A percentile compares a stretch with the other conserved stretches of the same genome.
Conservation (phyloP, 2,329 filamentous ascomycete genomes). For the Colletotrichum cuscutae region DNA sequence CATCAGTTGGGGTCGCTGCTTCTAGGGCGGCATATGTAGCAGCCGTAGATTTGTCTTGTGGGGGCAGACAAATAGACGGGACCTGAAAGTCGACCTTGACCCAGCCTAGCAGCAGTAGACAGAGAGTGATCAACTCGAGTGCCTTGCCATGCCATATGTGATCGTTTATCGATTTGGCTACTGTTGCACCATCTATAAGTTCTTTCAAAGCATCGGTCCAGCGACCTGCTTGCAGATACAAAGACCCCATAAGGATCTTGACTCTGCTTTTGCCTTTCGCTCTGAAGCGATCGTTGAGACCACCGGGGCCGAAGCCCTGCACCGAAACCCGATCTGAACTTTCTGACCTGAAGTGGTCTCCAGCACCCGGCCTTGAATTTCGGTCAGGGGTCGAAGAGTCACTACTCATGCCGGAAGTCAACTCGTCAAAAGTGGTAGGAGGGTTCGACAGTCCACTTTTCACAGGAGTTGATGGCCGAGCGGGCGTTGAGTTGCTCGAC, state of each 20-base stretch:
- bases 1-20: conserved; percentile 45
- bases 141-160: conserved; percentile 98
- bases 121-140: conserved; percentile 86
- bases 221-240: conserved; percentile 89
- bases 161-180: conserved; percentile 84
- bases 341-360: conserved; percentile 59
- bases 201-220: conserved; percentile 91
- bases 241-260: conserved; percentile 81
- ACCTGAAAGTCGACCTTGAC: conserved; percentile 84
- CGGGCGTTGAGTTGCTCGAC: conserved; percentile 57
- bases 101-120: conserved; percentile 86
- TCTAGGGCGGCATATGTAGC: conserved; percentile 37
- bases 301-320: conserved; percentile 77
- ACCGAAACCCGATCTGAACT: conserved; percentile 69
- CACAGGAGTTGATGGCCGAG: conserved; percentile 61
- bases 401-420: conserved; percentile 48
- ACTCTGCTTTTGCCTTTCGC: conserved; percentile 84
- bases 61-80: conserved; percentile 64
- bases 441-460: conserved; percentile 60
- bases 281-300: conserved; percentile 80
- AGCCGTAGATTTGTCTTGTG: conserved; percentile 56
- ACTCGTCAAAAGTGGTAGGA: conserved; percentile 60
- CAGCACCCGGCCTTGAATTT: conserved; percentile 49
- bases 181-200: conserved; percentile 80
- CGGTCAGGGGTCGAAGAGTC: conserved; percentile 55